phyloP scores from a whole-genome alignment of 2,329 filamentous ascomycete species.

The Botrytis cinerea region DNA sequence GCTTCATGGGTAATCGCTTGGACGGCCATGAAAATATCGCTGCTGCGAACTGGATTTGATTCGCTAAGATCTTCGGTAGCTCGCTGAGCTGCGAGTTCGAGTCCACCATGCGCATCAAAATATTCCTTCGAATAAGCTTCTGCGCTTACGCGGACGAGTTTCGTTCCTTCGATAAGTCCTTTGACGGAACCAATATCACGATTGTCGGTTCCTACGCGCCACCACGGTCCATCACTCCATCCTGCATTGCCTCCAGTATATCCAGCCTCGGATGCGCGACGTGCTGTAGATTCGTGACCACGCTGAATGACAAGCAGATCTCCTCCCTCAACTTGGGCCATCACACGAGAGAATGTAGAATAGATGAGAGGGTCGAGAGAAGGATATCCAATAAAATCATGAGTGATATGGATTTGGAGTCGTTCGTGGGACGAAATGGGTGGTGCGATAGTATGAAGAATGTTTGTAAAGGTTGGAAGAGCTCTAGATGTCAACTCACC shows the following conservation, averaged over 20 bases:
- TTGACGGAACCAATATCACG: conserved; percentile 79
- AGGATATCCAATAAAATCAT: conserved; percentile 92
- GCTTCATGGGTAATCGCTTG: conserved; percentile 75
- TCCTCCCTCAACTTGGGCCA: conserved; percentile 98
- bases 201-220: conserved; percentile 69
- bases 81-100: conserved; percentile 77
- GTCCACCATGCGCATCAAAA: conserved; percentile 73
- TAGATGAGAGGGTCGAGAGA: conserved; percentile 92
- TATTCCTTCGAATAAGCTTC: conserved; percentile 87
- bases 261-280: conserved; percentile 62
- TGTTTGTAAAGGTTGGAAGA: conserved; percentile 89
- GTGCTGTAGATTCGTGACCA: conserved; percentile 78
- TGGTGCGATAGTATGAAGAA: conserved; percentile 91
- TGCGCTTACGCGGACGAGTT: conserved; percentile 84
- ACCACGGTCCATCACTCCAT: conserved; percentile 97
- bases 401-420: conserved; percentile 94
- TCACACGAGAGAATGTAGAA: conserved; percentile 87
- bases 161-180: conserved; percentile 82
- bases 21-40: conserved; percentile 93
- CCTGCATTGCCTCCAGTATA: conserved; percentile 60
- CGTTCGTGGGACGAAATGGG: conserved; percentile 97
- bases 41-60: conserved; percentile 85
- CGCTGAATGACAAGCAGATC: conserved; percentile 93
- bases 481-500: conserved; percentile 85
- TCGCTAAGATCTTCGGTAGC: conserved; percentile 80